Base-by-base conservation (phyloP, 2,329 filamentous ascomycete genomes). In the Colletotrichum sp. region DNA sequence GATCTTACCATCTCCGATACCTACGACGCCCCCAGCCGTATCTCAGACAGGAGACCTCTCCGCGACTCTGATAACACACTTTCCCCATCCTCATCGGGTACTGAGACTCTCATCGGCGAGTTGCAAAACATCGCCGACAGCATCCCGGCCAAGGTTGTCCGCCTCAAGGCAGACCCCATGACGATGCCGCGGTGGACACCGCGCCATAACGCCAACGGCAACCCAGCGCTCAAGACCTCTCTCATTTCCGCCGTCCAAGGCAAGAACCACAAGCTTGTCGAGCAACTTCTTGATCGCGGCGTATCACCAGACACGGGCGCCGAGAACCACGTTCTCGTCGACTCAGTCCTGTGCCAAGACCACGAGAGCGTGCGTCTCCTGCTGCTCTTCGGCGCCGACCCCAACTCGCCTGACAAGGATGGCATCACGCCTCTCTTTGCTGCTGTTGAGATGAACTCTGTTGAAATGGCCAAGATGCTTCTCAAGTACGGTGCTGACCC, bases 401-500 rank as follows among this genome's bases (percentile, higher is more conserved):
- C 90, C n/a, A 92, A 93, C 78, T 82, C 83, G 4, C 75, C 84
- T 0, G 90, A 91, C 77, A 83, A 82, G 30, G 84, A 88, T 21
- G 88, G 88, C 28, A 79, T 88, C 38, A 90, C 88, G 0, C 90
- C 91, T 3, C 85, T 93, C 4, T 85, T 85, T 67, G 87, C 83
- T 18, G 88, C 87, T 0, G 89, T 88, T 4, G 90, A 90, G 78
- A 87, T 87, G 75, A 87, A 86, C 0, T 92, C 90, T 80, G 81
- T 90, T 55, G 89, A 90, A 26, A 91, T 88, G 5, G 91, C 92
- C 0, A 89, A 89, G 34, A 84, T 90, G 67, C 87, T 94, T 6
- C 86, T 93, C 78, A 93, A 93, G 83, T 93, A 94, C 76, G 91
- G 92, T 13, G 91, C 90, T 18, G 90, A 91, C 80, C 88, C 88